Evolutionary conservation across 2,329 filamentous ascomycete genomes (phyloP).

Genomic region (Colletotrichum sublineola): DNA sequence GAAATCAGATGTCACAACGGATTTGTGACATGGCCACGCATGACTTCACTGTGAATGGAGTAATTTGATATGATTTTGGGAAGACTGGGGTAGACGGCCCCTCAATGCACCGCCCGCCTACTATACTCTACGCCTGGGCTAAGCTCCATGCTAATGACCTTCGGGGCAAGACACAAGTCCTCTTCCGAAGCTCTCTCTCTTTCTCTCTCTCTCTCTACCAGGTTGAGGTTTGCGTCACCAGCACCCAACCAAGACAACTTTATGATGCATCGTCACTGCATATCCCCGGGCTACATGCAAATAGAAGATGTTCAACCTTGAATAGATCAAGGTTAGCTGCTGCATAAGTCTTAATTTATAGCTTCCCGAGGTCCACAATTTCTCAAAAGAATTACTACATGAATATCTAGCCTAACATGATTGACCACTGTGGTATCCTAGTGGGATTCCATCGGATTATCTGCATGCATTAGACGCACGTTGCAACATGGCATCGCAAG

Average conservation of each 20-base stretch:
- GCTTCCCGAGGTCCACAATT: not conserved
- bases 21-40: no score
- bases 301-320: not conserved
- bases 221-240: slow-evolving; percentile 26
- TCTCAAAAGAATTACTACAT: no score
- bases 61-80: slow-evolving; percentile 43
- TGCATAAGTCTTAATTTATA: not conserved
- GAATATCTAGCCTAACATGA: no score
- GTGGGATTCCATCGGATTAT: no score
- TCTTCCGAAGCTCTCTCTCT: slow-evolving; percentile 18
- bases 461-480: not conserved
- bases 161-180: slow-evolving; percentile 28
- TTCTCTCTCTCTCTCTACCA: not conserved
- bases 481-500: not conserved
- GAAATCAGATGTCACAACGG: no score
- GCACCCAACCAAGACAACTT: slow-evolving; percentile 36
- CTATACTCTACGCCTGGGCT: slow-evolving; percentile 33
- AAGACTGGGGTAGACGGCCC: slow-evolving; percentile 10
- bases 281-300: slow-evolving; percentile 19
- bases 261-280: slow-evolving; percentile 36
- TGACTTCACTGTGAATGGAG: slow-evolving; percentile 1
- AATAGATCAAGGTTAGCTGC: not conserved
- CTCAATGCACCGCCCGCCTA: slow-evolving; percentile 32
- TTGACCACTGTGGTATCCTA: no score
- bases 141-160: slow-evolving; percentile 31